Percentiles rank a stretch among this genome's conserved stretches.
phyloP scores from a whole-genome alignment of 257 asterid species.

The Henckelia pumila region DNA sequence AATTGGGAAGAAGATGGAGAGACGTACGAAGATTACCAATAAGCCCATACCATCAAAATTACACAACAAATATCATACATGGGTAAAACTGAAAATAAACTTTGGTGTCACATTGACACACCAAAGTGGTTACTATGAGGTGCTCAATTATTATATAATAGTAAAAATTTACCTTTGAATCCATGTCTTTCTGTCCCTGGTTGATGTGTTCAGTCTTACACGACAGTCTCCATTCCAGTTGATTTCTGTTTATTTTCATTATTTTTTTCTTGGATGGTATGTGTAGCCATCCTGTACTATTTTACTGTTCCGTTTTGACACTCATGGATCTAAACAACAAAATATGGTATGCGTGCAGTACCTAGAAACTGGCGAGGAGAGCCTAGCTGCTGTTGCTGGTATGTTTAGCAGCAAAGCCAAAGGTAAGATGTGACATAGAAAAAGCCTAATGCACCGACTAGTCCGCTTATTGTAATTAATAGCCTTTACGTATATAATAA shows the following conservation, averaged over 20 bases:
- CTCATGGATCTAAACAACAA: conserved; percentile 21
- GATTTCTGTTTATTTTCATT: neutral
- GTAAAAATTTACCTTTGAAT: neutral
- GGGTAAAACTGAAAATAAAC: too few relatives aligned
- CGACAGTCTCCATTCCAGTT: neutral
- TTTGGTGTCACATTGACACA: too few relatives aligned
- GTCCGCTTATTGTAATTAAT: too few relatives aligned
- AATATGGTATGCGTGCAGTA: conserved; percentile 39
- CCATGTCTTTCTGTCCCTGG: neutral
- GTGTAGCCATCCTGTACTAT: conserved; percentile 12
- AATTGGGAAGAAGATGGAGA: too few relatives aligned
- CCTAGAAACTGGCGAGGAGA: conserved; percentile 94
- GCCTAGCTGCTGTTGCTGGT: conserved; percentile 99
- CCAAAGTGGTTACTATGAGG: too few relatives aligned
- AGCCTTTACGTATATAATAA: too few relatives aligned
- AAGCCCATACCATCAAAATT: too few relatives aligned
- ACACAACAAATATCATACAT: too few relatives aligned
- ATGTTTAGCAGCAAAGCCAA: conserved; percentile 98
- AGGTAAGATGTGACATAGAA: conserved; percentile 49
- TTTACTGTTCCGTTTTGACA: conserved; percentile 1
- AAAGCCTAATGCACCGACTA: conserved; percentile 9
- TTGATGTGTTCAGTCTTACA: neutral
- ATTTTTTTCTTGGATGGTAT: neutral
- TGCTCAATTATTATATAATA: too few relatives aligned
- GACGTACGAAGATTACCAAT: too few relatives aligned